Evolutionary conservation across 768 basidiomycete species (phyloP), one percentile per base, ranked within the genome.

Genomic region (Cantharellus cinnabarinus): DNA sequence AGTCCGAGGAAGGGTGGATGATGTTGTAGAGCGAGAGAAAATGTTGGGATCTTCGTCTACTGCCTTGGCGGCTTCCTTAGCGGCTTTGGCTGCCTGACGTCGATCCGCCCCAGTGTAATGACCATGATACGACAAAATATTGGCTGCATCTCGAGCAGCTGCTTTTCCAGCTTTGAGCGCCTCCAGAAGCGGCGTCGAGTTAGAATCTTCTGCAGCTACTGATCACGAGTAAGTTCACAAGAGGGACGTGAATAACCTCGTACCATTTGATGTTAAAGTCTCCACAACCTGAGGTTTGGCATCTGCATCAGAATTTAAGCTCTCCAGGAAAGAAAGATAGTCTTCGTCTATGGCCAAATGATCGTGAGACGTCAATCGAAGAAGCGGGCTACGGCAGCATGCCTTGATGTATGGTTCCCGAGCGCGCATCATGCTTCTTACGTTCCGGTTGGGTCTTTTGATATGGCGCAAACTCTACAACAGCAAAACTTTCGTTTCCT

Each of bases 381-480:
- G 20, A 29, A 29, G 20, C 20, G 20, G 20, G 20, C 20, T 29
- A 29, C 20, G 20, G 20, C 20, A 29, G 20, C 20, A 29, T 59
- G 84, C 91, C 91, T 71, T 86, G 81, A 64, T 93, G 89, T 58
- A 99, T 94, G 0, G 91, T 94, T 0, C 79, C 88, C 64, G 82
- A 83, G 34, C 89, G 75, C 41, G 77, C 77, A 65, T 99, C 94
- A 0, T 69, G 68, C 70, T 94, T 97, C 69, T 81, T 81, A 69
- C 84, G 80, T 61, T 76, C 75, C 0, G 76, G 66, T 0, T 91
- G 88, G 5, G 84, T 70, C 67, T 90, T 95, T 68, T 90, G 91
- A 63, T 84, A 88, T 3, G 91, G 89, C 0, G 95, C 86, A 66
- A 86, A 97, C 70, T 99, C 94, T 4, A 99, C 90, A 3, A 95